Percentiles rank a stretch among this genome's conserved stretches.
Evolutionary conservation across 1,139 yeast species (phyloP).

Genomic region (Kluyveromyces sp.): DNA sequence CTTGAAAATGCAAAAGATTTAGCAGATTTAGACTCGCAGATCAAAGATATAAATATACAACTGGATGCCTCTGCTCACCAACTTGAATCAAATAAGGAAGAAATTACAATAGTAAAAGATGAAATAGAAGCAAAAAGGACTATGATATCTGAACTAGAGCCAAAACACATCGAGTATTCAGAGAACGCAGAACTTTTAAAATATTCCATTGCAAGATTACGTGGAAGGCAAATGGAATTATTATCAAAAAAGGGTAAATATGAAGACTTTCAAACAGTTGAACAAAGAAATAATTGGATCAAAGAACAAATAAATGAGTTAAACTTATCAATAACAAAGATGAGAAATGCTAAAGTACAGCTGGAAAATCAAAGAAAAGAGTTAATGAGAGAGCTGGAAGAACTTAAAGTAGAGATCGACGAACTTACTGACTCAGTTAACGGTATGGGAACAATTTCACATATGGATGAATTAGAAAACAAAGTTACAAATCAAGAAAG

Average conservation of each 20-base stretch:
- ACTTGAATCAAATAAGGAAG: constrained; percentile 20
- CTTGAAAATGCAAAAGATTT: constrained; percentile 35
- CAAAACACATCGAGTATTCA: constrained; percentile 37
- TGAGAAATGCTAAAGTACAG: constrained; percentile 9
- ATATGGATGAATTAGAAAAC: constrained; percentile 26
- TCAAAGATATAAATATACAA: constrained; percentile 28
- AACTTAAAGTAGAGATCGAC: constrained; percentile 26
- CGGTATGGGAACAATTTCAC: constrained; percentile 31
- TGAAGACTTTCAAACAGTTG: constrained; percentile 46
- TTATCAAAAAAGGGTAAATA: constrained; percentile 70
- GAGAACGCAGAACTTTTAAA: constrained; percentile 38
- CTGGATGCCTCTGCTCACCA: constrained; percentile 24
- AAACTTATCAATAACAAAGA: constrained; percentile 19
- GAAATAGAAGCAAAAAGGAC: constrained; percentile 38
- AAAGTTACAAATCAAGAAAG: constrained; percentile 33
- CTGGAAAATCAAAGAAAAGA: constrained; percentile 5
- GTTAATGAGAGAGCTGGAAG: constrained; percentile 6
- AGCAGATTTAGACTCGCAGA: constrained; percentile 30
- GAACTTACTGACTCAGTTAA: constrained; percentile 34
- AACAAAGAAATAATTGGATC: constrained; percentile 70
- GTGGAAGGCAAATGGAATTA: constrained; percentile 52
- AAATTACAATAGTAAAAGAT: constrained; percentile 26
- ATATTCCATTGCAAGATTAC: constrained; percentile 37
- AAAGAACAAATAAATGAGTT: constrained; percentile 39
- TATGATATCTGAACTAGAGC: constrained; percentile 36